Evolutionary conservation across 2,329 filamentous ascomycete species (phyloP).

Genomic region (Colletotrichum musae): DNA sequence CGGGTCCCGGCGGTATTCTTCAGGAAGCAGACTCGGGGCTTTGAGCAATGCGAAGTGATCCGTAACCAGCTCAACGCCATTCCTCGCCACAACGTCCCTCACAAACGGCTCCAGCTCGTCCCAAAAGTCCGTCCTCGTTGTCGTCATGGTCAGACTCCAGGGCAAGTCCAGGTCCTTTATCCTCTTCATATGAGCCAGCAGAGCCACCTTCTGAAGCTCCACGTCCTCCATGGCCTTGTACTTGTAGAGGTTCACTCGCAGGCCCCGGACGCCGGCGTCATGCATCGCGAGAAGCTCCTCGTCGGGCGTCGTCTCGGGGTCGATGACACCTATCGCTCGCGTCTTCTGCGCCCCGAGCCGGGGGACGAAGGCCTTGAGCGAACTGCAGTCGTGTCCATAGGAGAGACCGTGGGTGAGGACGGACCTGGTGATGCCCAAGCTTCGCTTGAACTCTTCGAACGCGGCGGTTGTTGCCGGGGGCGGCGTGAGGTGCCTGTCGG

Average conservation of each 20-base stretch:
- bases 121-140: slow-evolving; percentile 50
- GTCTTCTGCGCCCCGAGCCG: slow-evolving; percentile 47
- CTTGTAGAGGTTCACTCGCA: slow-evolving; percentile 54
- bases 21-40: slow-evolving; percentile 49
- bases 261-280: slow-evolving; percentile 49
- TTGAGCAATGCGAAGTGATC: slow-evolving; percentile 56
- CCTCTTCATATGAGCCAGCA: slow-evolving; percentile 48
- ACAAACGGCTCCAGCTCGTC: slow-evolving; percentile 45
- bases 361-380: slow-evolving; percentile 49
- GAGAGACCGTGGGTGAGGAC: slow-evolving; percentile 54
- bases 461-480: slow-evolving; percentile 27
- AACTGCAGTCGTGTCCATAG: slow-evolving; percentile 53
- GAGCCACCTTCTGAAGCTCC: slow-evolving; percentile 49
- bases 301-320: slow-evolving; percentile 45
- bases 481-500: slow-evolving; percentile 31
- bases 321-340: slow-evolving; percentile 49
- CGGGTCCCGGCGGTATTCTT: slow-evolving; percentile 43
- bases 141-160: slow-evolving; percentile 52
- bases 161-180: slow-evolving; percentile 43
- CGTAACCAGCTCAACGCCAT: slow-evolving; percentile 49
- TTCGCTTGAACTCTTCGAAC: slow-evolving; percentile 40
- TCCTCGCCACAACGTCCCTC: slow-evolving; percentile 41
- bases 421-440: slow-evolving; percentile 49
- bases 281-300: slow-evolving; percentile 46
- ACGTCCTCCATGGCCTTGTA: slow-evolving; percentile 55